These are phyloP conservation scores for Wallemia ichthyophaga DNA, from an alignment of 1,284 basidiomycete species.

Conservation along the genomic window DNA sequence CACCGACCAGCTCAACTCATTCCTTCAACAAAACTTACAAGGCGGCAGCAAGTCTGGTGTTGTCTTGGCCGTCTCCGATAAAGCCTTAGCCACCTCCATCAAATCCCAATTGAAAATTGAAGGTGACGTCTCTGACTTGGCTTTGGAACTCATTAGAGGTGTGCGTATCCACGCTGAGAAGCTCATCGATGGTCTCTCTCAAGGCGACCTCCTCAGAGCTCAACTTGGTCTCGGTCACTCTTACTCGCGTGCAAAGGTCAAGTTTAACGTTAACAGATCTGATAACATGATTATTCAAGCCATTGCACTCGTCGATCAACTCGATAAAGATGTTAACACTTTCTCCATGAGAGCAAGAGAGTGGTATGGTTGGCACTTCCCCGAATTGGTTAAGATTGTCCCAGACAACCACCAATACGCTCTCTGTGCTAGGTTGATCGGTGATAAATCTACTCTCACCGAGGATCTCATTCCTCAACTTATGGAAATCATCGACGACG, in stretches of 20 bases:
- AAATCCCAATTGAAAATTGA: constrained; percentile 43
- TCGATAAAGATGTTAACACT: constrained; percentile 98
- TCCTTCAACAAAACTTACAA: constrained; percentile 66
- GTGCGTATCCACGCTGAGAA: constrained; percentile 76
- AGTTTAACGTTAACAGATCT: constrained; percentile 97
- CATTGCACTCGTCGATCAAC: constrained; percentile 87
- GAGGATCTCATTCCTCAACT: constrained; percentile 56
- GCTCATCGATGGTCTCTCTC: constrained; percentile 54
- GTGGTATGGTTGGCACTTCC: constrained; percentile 99
- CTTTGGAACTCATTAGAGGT: constrained; percentile 71
- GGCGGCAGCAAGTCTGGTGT: constrained; percentile 43
- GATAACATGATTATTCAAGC: constrained; percentile 99
- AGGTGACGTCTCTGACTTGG: constrained; percentile 63
- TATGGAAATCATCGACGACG: constrained; percentile 54
- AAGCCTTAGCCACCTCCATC: constrained; percentile 47
- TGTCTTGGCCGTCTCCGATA: constrained; percentile 56
- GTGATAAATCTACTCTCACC: constrained; percentile 40
- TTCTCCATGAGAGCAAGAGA: constrained; percentile 95
- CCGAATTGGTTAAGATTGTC: constrained; percentile 78
- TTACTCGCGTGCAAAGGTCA: constrained; percentile 90
- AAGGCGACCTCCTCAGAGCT: constrained; percentile 71
- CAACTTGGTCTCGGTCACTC: constrained; percentile 93
- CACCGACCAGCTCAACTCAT: constrained; percentile 54
- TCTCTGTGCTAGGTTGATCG: constrained; percentile 57
- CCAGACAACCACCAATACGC: constrained; percentile 91